Evolutionary conservation across 768 basidiomycete genomes (phyloP).

Genomic region (button mushroom (Agaricus bisporus)): DNA sequence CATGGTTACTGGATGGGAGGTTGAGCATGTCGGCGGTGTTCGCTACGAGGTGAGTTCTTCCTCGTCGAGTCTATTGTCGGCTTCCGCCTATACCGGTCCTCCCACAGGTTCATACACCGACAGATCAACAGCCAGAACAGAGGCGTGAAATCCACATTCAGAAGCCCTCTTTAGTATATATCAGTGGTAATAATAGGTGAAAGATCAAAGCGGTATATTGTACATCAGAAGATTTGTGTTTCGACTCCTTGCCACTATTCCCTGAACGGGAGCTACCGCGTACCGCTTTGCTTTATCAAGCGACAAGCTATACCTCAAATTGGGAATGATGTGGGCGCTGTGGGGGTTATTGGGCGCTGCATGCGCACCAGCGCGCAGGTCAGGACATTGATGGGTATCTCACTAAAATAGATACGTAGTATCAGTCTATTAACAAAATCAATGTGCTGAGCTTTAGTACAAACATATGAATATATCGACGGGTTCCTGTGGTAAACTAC

Average conservation of each 20-base stretch:
- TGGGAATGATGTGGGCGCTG: too few species aligned
- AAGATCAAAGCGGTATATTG: neutral
- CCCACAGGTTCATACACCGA: conserved; percentile 8
- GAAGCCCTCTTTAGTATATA: neutral
- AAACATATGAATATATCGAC: conserved; percentile 10
- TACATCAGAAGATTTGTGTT: too few species aligned
- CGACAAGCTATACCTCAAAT: too few species aligned
- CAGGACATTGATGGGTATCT: too few species aligned
- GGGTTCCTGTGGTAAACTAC: conserved; percentile 8
- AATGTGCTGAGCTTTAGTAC: conserved; percentile 7
- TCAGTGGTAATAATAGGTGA: conserved; percentile 1
- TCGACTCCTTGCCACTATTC: too few species aligned
- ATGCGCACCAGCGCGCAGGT: too few species aligned
- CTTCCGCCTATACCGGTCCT: neutral
- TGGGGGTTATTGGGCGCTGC: too few species aligned
- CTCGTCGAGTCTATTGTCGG: neutral
- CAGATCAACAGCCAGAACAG: conserved; percentile 3
- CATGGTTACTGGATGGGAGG: conserved; percentile 17
- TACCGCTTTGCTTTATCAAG: too few species aligned
- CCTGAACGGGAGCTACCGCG: too few species aligned
- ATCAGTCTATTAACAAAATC: conserved; percentile 5
- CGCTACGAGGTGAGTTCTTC: conserved; percentile 20
- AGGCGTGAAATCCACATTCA: conserved; percentile 7
- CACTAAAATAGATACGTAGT: neutral
- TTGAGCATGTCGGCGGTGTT: conserved; percentile 19